Percentiles rank a stretch among this genome's conserved stretches.
These are phyloP conservation scores for Xylaria sp. DNA, from an alignment of 2,329 filamentous ascomycete genomes.

Conservation along the genomic window DNA sequence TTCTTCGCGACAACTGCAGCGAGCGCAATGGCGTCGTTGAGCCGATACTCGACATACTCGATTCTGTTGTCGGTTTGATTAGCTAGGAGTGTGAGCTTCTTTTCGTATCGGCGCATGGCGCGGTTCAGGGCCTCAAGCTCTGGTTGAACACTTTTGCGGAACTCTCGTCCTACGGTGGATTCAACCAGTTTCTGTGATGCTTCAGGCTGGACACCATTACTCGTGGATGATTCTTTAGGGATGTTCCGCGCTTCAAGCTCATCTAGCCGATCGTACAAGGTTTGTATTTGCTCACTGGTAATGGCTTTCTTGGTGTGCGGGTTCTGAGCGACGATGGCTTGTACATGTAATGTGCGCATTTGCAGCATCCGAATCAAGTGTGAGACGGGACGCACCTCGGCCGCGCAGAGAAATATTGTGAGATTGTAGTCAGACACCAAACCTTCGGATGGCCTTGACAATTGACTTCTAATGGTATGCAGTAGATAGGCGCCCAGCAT, in stretches of 20 bases:
- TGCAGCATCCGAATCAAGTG: conserved; percentile 85
- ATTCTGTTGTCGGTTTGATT: conserved; percentile 81
- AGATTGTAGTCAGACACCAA: conserved; percentile 93
- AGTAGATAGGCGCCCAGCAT: conserved; percentile 83
- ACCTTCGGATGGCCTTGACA: conserved; percentile 85
- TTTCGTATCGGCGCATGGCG: conserved; percentile 90
- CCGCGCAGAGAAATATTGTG: conserved; percentile 86
- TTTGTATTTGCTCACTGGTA: conserved; percentile 59
- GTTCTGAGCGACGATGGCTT: conserved; percentile 72
- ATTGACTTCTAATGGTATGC: conserved; percentile 80
- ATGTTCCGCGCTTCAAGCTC: conserved; percentile 71
- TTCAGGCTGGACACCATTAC: conserved; percentile 39
- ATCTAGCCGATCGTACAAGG: conserved; percentile 73
- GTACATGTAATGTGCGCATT: conserved; percentile 81
- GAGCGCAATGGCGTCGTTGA: conserved; percentile 83
- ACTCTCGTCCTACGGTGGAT: conserved; percentile 62
- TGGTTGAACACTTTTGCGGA: conserved; percentile 75
- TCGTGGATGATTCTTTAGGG: conserved; percentile 44
- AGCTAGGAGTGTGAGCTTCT: conserved; percentile 79
- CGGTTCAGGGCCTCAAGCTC: conserved; percentile 90
- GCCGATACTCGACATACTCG: conserved; percentile 73
- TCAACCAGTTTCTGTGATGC: conserved; percentile 53
- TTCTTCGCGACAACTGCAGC: conserved; percentile 76
- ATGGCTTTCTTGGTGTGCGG: conserved; percentile 55
- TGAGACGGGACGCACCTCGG: conserved; percentile 83